A percentile compares a stretch with the other conserved stretches of the same genome.
These are phyloP conservation scores for Trichoderma asperellum DNA, from an alignment of 2,329 filamentous ascomycete genomes.

Conservation along the genomic window DNA sequence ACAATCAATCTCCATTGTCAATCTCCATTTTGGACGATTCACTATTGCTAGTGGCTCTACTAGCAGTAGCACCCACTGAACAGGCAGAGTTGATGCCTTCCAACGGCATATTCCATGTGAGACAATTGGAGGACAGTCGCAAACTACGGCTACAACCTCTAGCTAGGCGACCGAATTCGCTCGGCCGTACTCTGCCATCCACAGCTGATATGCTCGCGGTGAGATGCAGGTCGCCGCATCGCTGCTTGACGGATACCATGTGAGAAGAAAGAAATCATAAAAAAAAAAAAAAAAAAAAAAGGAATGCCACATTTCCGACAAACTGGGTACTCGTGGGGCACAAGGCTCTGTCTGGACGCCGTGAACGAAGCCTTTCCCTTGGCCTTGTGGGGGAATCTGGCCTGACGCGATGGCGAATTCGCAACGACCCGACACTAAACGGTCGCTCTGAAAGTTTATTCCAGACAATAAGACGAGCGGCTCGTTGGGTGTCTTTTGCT, in stretches of 20 bases:
- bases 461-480: neutral
- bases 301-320: neutral
- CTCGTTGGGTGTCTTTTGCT: neutral
- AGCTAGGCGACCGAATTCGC: neutral
- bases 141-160: constrained; percentile 14
- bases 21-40: neutral
- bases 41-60: neutral
- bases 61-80: neutral
- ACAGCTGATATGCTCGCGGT: neutral
- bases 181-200: constrained; percentile 7
- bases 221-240: neutral
- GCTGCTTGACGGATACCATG: neutral
- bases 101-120: neutral
- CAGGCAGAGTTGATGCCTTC: neutral
- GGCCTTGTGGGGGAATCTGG: neutral
- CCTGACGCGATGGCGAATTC: constrained; percentile 3
- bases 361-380: neutral
- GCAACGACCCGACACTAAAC: constrained; percentile 10
- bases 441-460: constrained; percentile 2
- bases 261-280: neutral
- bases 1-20: neutral
- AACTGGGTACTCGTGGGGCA: neutral
- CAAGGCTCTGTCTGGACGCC: neutral
- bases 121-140: constrained; percentile 2
- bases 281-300: neutral